Conservation (phyloP, 257 asterid species). For the Sherardia arvensis region DNA sequence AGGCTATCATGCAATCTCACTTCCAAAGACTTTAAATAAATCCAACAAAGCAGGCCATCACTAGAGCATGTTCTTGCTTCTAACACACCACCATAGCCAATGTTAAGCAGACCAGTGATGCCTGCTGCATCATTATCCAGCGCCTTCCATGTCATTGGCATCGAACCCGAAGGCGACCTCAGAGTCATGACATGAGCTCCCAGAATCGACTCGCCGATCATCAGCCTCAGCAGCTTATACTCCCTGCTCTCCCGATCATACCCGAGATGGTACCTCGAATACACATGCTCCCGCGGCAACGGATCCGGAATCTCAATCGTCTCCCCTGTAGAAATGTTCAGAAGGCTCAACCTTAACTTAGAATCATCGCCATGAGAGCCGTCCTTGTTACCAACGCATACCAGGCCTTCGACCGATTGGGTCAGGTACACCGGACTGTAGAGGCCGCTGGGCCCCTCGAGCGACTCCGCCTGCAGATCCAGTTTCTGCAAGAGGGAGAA, state of each 20-base stretch:
- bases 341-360: neutral
- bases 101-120: too few species aligned
- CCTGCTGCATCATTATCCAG: too few species aligned
- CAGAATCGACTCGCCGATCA: neutral
- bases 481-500: neutral
- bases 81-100: too few species aligned
- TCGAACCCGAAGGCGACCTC: neutral
- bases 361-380: too few species aligned
- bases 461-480: too few species aligned
- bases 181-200: neutral
- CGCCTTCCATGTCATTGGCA: neutral
- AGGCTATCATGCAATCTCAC: too few species aligned
- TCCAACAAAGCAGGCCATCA: too few species aligned
- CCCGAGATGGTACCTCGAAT: neutral
- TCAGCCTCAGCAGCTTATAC: neutral
- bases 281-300: neutral
- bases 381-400: neutral
- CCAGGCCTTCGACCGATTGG: neutral
- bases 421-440: neutral
- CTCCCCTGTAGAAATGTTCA: neutral
- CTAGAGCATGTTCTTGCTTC: too few species aligned
- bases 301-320: neutral
- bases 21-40: too few species aligned
- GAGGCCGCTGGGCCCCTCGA: too few species aligned
- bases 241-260: neutral